These are phyloP conservation scores for Sporormia fimetaria DNA, from an alignment of 495 filamentous ascomycete genomes.

Conservation along the genomic window DNA sequence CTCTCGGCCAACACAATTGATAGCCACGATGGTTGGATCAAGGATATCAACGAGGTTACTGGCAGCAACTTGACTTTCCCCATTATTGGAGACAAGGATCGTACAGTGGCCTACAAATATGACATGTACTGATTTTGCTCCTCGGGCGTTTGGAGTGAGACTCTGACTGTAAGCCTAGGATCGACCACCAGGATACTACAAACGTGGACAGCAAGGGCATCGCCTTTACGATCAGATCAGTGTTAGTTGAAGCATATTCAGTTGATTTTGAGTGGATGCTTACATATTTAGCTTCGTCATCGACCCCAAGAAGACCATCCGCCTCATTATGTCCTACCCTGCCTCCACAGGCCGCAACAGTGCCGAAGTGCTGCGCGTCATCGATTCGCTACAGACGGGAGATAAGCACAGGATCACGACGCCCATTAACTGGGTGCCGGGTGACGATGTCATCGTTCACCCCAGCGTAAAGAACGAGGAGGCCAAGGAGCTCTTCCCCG, in stretches of 20 bases:
- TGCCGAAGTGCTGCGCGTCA: conserved; percentile 85
- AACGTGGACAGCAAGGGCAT: conserved; percentile 95
- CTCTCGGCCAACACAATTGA: conserved; percentile 72
- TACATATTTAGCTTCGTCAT: too few species aligned
- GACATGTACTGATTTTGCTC: conserved; percentile 63
- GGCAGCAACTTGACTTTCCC: conserved; percentile 77
- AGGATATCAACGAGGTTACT: conserved; percentile 90
- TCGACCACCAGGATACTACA: conserved; percentile 71
- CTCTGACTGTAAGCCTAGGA: conserved; percentile 37
- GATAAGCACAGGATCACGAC: conserved; percentile 93
- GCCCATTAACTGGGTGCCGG: conserved; percentile 37
- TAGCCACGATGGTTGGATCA: conserved; percentile 65
- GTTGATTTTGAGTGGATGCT: too few species aligned
- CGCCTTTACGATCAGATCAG: conserved; percentile 96
- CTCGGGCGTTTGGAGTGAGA: conserved; percentile 2
- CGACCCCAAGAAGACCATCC: conserved; percentile 96
- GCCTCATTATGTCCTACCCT: conserved; percentile 90
- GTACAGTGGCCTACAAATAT: conserved; percentile 81
- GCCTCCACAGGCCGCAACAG: conserved; percentile 95
- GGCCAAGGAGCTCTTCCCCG: conserved; percentile 78
- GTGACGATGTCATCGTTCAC: conserved; percentile 82
- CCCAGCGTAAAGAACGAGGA: conserved; percentile 76
- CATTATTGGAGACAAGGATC: conserved; percentile 94
- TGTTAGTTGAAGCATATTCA: too few species aligned
- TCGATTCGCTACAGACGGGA: conserved; percentile 93